These are phyloP conservation scores for Pisolithus marmoratus DNA, from an alignment of 768 basidiomycete species.

Conservation along the genomic window DNA sequence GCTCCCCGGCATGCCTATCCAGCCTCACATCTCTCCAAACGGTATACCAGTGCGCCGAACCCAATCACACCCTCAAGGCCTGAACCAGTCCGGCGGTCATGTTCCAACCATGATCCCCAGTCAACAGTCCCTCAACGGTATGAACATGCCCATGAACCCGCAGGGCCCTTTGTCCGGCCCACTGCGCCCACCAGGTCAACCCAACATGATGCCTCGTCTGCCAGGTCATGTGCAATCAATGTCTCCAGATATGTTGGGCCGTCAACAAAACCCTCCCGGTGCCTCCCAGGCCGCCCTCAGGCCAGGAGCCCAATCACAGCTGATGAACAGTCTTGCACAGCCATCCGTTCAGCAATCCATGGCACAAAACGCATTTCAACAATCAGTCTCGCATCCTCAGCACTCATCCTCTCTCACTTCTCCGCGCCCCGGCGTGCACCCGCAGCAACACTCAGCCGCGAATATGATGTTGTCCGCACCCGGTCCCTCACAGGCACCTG, in stretches of 20 bases:
- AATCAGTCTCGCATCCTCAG: constrained; percentile 22
- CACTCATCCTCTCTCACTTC: constrained; percentile 24
- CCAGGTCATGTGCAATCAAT: constrained; percentile 33
- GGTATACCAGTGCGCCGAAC: constrained; percentile 43
- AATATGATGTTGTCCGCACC: constrained; percentile 28
- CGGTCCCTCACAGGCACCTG: constrained; percentile 24
- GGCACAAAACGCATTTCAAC: constrained; percentile 27
- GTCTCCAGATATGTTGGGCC: constrained; percentile 39
- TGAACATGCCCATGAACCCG: constrained; percentile 41
- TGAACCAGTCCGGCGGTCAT: constrained; percentile 35
- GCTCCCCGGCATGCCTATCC: constrained; percentile 39
- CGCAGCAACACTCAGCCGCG: constrained; percentile 23
- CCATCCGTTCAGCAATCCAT: constrained; percentile 28
- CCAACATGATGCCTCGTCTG: constrained; percentile 27
- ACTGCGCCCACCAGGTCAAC: constrained; percentile 32
- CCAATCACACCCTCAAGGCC: constrained; percentile 50
- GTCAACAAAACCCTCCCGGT: constrained; percentile 33
- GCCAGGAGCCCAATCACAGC: constrained; percentile 38
- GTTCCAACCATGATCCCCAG: constrained; percentile 30
- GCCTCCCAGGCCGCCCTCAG: constrained; percentile 41
- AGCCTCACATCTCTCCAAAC: constrained; percentile 32
- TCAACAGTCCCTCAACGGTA: constrained; percentile 30
- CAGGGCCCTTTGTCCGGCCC: constrained; percentile 38
- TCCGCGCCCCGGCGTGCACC: constrained; percentile 23
- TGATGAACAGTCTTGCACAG: constrained; percentile 42